Evolutionary conservation across 345 rosid genomes (phyloP).

Genomic region (Gossypium longicalyx): DNA sequence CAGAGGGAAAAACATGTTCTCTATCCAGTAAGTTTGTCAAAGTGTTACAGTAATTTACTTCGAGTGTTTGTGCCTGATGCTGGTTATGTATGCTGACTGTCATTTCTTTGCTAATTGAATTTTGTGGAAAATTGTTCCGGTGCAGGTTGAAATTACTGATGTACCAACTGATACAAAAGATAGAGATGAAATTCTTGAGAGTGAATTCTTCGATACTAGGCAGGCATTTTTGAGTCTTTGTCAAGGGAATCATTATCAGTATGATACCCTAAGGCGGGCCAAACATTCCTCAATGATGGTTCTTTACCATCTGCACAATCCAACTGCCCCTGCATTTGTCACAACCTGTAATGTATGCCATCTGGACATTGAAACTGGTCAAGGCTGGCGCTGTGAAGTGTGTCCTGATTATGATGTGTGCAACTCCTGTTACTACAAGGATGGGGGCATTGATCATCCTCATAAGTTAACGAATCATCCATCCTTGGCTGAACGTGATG

Average conservation of each 20-base stretch:
- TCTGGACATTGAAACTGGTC: slow-evolving; percentile 95
- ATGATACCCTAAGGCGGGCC: slow-evolving; percentile 95
- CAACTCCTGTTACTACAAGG: slow-evolving; percentile 79
- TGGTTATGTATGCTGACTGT: slow-evolving; percentile 10
- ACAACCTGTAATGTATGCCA: slow-evolving; percentile 81
- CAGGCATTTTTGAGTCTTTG: slow-evolving; percentile 98
- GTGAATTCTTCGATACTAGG: slow-evolving; percentile 94
- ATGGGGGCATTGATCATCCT: slow-evolving; percentile 80
- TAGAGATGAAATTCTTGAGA: slow-evolving; percentile 93
- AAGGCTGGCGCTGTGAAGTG: slow-evolving; percentile 98
- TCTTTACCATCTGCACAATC: slow-evolving; percentile 97
- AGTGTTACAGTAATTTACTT: slow-evolving; percentile 8
- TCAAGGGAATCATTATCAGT: slow-evolving; percentile 99
- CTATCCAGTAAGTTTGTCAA: slow-evolving; percentile 58
- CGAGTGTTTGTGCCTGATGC: not conserved
- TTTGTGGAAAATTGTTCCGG: slow-evolving; percentile 18
- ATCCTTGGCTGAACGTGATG: slow-evolving; percentile 83
- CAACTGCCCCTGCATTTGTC: slow-evolving; percentile 97
- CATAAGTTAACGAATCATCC: slow-evolving; percentile 95
- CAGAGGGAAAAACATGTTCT: slow-evolving; percentile 68
- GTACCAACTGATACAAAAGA: slow-evolving; percentile 80
- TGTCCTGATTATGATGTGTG: slow-evolving; percentile 97
- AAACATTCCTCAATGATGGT: slow-evolving; percentile 99
- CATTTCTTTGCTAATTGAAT: slow-evolving; percentile 12
- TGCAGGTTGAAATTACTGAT: slow-evolving; percentile 63